Evolutionary conservation across 306 rosid species (phyloP), one percentile per base, ranked within the genome.

Genomic region (Vachellia pachyceras): DNA sequence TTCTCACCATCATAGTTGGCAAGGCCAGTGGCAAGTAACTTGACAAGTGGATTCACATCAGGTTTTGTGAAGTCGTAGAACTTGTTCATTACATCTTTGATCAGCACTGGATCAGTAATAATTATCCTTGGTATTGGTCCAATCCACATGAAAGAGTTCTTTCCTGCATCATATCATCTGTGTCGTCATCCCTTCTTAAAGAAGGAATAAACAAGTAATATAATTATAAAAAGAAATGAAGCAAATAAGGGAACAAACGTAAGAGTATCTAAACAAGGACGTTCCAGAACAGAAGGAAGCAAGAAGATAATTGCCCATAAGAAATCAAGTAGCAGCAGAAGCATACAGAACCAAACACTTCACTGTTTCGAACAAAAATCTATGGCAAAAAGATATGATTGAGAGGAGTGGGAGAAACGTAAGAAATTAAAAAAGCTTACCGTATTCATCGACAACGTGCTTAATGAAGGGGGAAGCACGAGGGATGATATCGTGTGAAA

Each of bases 51-150:
- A 55, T 86, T 80, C 13, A 0, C 0, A 0, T 45, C 0, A 0
- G 88, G 83, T 72, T 86, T 90, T 4, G 14, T 76, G 13, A 89
- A 87, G 11, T 83, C 92, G 10, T 20, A 0, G 0, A 23, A 9
- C 35, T 82, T 90, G 50, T 54, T 64, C 20, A 89, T 64, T 3
- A 92, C 61, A 10, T 88, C 85, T 78, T 88, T 90, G 39, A 92
- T 13, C 46, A 58, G 81, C 41, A 86, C 92, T 2, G 95, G 92
- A 35, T 92, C 86, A 29, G 54, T 86, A 29, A 92, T 45, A 14
- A 20, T 60, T 74, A 92, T 81, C 47, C 88, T 85, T 76, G 92
- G 94, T 23, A 0, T 69, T 46, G 89, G 67, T 10, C 97, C 97
- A 15, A 65, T 5, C 94, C 91, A 90, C 18, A 64, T 41, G 33